A percentile compares a stretch with the other conserved stretches of the same genome.
Conservation (phyloP, 495 filamentous ascomycete species). For the Clohesyomyces aquaticus region DNA sequence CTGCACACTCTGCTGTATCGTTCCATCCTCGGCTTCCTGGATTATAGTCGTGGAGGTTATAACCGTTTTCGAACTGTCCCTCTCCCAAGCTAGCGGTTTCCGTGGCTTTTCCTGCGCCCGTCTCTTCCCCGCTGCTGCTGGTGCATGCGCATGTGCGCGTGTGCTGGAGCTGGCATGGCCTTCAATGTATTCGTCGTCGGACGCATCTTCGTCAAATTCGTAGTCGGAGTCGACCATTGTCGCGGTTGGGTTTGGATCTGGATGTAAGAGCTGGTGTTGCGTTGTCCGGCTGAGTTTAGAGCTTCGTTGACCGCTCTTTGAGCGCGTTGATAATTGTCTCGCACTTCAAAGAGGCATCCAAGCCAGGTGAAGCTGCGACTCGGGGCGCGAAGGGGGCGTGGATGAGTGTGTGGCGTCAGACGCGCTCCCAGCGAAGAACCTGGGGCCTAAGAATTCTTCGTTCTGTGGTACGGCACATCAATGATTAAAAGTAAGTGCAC, state of each 20-base stretch:
- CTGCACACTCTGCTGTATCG: conserved; percentile 70
- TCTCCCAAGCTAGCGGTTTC: conserved; percentile 54
- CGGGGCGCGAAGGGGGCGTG: too few relatives aligned
- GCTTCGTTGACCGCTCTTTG: too few relatives aligned
- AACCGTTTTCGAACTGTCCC: background rate
- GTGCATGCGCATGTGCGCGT: conserved; percentile 11
- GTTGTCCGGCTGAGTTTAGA: background rate
- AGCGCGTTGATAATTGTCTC: too few relatives aligned
- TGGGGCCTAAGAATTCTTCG: too few relatives aligned
- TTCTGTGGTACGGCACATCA: too few relatives aligned
- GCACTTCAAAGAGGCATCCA: too few relatives aligned
- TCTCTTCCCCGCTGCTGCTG: conserved; percentile 21
- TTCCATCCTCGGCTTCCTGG: conserved; percentile 76
- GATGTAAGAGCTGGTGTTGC: background rate
- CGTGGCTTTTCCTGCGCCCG: conserved; percentile 30
- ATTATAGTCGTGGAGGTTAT: conserved; percentile 45
- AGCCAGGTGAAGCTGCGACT: too few relatives aligned
- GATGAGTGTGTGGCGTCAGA: too few relatives aligned
- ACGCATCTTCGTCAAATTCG: conserved; percentile 77
- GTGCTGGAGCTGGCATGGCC: conserved; percentile 17
- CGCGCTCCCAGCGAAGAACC: too few relatives aligned
- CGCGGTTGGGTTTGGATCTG: conserved; percentile 12
- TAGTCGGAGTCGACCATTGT: conserved; percentile 77
- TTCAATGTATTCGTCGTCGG: conserved; percentile 70
- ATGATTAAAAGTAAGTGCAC: too few relatives aligned